Base-by-base conservation (phyloP, 148 eudicot species). In the Silene uniflora region DNA sequence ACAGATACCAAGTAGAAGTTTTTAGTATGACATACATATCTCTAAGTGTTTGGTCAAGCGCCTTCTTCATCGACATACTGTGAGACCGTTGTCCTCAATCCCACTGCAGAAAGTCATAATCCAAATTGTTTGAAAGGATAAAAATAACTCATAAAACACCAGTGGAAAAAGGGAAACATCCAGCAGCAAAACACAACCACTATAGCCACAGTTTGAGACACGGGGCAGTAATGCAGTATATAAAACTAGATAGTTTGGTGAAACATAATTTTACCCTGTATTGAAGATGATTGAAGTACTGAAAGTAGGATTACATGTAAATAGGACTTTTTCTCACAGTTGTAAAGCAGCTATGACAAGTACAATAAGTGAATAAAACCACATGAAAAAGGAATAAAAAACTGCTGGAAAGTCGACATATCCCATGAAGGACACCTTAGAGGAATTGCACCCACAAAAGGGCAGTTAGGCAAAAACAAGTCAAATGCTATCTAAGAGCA, bases 41-140 rank as follows among this genome's bases (percentile, higher is more conserved):
- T 72, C 99, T 86, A 59, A 96, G 89, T 71, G 98, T 96, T 87
- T 92, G 98, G 85, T 85, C 98, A 75, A 95, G 84, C 6, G 94
- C 98, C 90, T 96, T 96, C 90, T 92, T 96, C 97, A 91, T 90
- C 73, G 87, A 80, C 85, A 77, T 73, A 59, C 25, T 75, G 76
- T 76, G 63, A 79, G 79, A 19, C 60, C 58, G 66, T 70, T 63
- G 77, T 73, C 72, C 76, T 71, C 81, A 76, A 60, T 77, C 71
- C 58, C 74, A 77, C 79, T 72, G 75, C 60, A 72, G 32, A 71
- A 27, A 62, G 59, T 71, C 73, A 71, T 13, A 64, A 73, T 14
- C 24, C 1, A 59, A 18, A 24, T 22, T 22, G 59, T 10, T 16
- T 67, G 44, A 29, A 19, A 19, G 47, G 64, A 75, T 3, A 56